Evolutionary conservation across 2,329 filamentous ascomycete species (phyloP).

Genomic region (Paecilomyces sp.): DNA sequence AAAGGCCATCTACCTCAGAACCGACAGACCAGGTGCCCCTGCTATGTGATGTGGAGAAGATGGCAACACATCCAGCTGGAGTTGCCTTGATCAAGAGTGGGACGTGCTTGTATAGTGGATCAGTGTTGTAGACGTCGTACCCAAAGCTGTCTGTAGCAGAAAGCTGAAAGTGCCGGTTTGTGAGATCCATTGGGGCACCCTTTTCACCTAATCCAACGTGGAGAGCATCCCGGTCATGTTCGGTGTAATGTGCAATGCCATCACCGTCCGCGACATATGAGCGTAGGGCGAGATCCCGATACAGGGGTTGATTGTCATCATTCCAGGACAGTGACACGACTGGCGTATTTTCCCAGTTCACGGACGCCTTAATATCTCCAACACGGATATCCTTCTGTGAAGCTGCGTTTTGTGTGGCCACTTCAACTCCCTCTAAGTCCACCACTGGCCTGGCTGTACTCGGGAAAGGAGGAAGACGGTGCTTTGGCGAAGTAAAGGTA

Average conservation of each 20-base stretch:
- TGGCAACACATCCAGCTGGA: constrained; percentile 55
- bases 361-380: constrained; percentile 44
- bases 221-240: constrained; percentile 55
- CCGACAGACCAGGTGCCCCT: constrained; percentile 61
- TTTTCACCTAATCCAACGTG: constrained; percentile 69
- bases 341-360: constrained; percentile 55
- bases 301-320: constrained; percentile 46
- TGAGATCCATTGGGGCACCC: constrained; percentile 64
- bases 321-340: constrained; percentile 51
- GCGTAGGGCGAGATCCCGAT: constrained; percentile 56
- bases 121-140: constrained; percentile 63
- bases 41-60: constrained; percentile 61
- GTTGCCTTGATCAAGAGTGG: constrained; percentile 64
- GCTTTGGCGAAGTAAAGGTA: constrained; percentile 55
- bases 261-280: constrained; percentile 58
- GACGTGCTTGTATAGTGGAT: constrained; percentile 70
- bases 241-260: constrained; percentile 59
- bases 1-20: constrained; percentile 67
- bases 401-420: constrained; percentile 15
- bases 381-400: constrained; percentile 39
- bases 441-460: constrained; percentile 45
- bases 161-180: constrained; percentile 57
- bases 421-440: constrained; percentile 24
- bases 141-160: constrained; percentile 67
- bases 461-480: constrained; percentile 60